A percentile compares a stretch with the other conserved stretches of the same genome.
phyloP scores from a whole-genome alignment of 2,329 filamentous ascomycete genomes.

The Nakataea oryzae region DNA sequence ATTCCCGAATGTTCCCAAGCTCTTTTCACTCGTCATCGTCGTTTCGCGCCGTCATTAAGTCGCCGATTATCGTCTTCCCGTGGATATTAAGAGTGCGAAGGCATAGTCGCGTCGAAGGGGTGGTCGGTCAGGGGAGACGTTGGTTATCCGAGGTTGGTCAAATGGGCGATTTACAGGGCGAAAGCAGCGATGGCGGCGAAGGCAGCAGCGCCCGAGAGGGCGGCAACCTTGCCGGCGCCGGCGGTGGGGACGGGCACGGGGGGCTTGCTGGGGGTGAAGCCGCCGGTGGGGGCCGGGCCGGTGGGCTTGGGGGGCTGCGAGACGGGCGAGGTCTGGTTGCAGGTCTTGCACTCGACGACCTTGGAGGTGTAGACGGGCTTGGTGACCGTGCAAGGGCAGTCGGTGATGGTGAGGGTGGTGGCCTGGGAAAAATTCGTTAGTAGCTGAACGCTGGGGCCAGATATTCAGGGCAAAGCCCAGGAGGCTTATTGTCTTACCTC shows the following conservation, averaged over 20 bases:
- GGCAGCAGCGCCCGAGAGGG: slow-evolving; percentile 41
- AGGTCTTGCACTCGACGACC: slow-evolving; percentile 41
- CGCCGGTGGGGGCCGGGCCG: slow-evolving; percentile 28
- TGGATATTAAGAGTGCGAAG: not conserved
- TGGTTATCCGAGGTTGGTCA: not conserved
- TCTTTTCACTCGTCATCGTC: not conserved
- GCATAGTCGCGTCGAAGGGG: not conserved
- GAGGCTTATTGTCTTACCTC: slow-evolving; percentile 32
- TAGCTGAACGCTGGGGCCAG: not conserved
- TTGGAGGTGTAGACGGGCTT: slow-evolving; percentile 44
- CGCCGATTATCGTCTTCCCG: not conserved
- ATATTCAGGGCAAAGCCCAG: not conserved
- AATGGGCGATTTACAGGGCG: slow-evolving; percentile 41
- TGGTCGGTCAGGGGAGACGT: not conserved
- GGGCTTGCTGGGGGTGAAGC: slow-evolving; percentile 16
- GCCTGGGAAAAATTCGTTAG: slow-evolving; percentile 27
- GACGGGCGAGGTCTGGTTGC: slow-evolving; percentile 28
- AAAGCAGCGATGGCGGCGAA: slow-evolving; percentile 51
- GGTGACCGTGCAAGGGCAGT: slow-evolving; percentile 61
- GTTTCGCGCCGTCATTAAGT: not conserved
- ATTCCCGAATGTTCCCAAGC: not conserved
- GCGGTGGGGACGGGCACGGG: slow-evolving; percentile 34
- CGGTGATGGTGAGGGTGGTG: slow-evolving; percentile 52
- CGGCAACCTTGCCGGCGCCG: slow-evolving; percentile 45
- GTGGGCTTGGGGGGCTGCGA: slow-evolving; percentile 19